Evolutionary conservation across 495 filamentous ascomycete genomes (phyloP).

Genomic region (Pyrenopolyporus hunteri): DNA sequence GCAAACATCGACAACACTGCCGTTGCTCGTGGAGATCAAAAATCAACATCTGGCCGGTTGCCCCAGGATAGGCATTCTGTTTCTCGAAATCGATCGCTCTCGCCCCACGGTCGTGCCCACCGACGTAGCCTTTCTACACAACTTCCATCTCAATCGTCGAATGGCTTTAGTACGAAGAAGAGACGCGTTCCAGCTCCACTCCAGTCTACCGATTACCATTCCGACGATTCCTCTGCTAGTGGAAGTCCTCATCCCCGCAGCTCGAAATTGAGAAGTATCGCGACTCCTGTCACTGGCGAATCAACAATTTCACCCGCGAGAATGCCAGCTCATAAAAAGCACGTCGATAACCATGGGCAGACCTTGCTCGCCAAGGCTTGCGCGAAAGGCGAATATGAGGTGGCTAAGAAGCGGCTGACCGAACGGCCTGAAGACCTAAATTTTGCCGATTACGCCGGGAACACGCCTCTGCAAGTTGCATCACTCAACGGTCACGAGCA

Average conservation of each 20-base stretch:
- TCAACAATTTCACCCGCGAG: constrained; percentile 69
- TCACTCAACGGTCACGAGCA: constrained; percentile 80
- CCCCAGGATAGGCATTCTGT: constrained; percentile 47
- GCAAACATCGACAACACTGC: constrained; percentile 47
- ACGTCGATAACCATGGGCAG: constrained; percentile 83
- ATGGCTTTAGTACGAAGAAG: constrained; percentile 62
- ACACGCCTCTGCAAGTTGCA: constrained; percentile 91
- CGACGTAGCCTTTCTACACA: constrained; percentile 72
- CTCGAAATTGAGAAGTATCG: constrained; percentile 67
- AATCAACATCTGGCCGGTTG: constrained; percentile 37
- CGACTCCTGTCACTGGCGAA: constrained; percentile 61
- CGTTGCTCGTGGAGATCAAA: constrained; percentile 42
- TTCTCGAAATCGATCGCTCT: constrained; percentile 65
- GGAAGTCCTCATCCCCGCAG: constrained; percentile 72
- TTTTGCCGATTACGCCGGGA: constrained; percentile 88
- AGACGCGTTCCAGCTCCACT: constrained; percentile 63
- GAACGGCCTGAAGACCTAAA: constrained; percentile 87
- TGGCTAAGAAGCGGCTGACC: constrained; percentile 67
- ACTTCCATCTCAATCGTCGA: constrained; percentile 54
- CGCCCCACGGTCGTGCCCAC: constrained; percentile 63
- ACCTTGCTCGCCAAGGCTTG: constrained; percentile 85
- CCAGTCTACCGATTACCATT: constrained; percentile 67
- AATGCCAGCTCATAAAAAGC: constrained; percentile 74
- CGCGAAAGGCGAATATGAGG: constrained; percentile 75
- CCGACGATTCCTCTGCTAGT: constrained; percentile 75